Evolutionary conservation across 2,329 filamentous ascomycete genomes (phyloP), one percentile per base, ranked within the genome.

Genomic region (Aspergillus glaucus): DNA sequence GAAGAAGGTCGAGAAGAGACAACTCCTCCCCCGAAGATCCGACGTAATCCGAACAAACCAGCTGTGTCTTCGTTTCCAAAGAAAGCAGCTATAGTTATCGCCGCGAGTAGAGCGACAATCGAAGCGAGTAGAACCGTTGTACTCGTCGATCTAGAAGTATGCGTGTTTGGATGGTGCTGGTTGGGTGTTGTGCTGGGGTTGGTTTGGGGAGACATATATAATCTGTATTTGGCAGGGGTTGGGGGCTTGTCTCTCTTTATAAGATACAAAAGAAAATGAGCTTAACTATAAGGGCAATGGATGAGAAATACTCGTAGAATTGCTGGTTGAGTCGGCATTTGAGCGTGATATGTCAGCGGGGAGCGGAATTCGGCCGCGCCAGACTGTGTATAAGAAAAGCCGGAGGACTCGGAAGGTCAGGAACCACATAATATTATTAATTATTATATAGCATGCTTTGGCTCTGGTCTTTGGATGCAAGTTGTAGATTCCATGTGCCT

Each of bases 41-140:
- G 62, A 42, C 55, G 55, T 2, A 66, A 37, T 9, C 55, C 50
- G 48, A 57, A 63, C 63, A 67, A 54, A 50, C 60, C 64, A 57
- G 52, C 59, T 52, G 55, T 46, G 15, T 21, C 36, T 44, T 52
- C 53, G 10, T 58, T 56, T 9, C 50, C 54, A 19, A 50, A 40
- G 22, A 58, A 36, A 1, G 57, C 10, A 3, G 61, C 55, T 26
- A 61, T 48, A 2, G 59, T 32, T 6, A 61, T 15, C 12, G 62
- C 62, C 6, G 53, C 10, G 17, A 57, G 7, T 1, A 63, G 14
- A 8, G 57, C 52, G 8, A 62, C 1, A 1, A 62, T 15, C 3
- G 59, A 56, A 40, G 19, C 37, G 1, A 59, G 14, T 3, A 61
- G 2, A 4, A 53, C 32, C 5, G 59, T 48, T 5, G 51, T 24